Conservation (phyloP, 129 eudicot genomes). For the Escallonia herrerae region DNA sequence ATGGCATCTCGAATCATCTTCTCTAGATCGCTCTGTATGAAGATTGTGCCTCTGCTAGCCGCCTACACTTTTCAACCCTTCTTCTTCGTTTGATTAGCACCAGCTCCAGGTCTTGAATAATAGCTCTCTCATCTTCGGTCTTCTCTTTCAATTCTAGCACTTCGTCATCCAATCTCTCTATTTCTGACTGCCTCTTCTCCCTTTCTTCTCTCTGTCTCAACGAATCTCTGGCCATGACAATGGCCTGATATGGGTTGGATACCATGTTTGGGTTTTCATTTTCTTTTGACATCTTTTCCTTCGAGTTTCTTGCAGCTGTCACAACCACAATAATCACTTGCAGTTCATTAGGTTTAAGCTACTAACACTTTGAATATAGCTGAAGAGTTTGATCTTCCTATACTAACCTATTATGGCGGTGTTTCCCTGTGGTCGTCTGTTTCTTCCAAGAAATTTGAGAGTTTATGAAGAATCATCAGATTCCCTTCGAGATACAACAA, state of each 20-base stretch:
- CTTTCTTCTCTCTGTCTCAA: constrained; percentile 75
- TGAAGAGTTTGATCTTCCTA: background rate
- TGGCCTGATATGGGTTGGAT: constrained; percentile 74
- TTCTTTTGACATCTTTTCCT: constrained; percentile 47
- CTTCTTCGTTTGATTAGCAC: constrained; percentile 59
- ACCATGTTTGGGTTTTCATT: constrained; percentile 61
- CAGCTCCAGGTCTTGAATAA: constrained; percentile 73
- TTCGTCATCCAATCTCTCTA: constrained; percentile 66
- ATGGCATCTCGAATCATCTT: constrained; percentile 96
- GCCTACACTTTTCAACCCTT: constrained; percentile 78
- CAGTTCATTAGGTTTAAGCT: background rate
- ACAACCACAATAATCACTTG: constrained; percentile 3
- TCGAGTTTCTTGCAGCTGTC: constrained; percentile 57
- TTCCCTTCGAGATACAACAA: constrained; percentile 71
- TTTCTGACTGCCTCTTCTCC: constrained; percentile 59
- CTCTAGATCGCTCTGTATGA: constrained; percentile 79
- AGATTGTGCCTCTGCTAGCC: constrained; percentile 91
- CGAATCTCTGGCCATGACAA: constrained; percentile 81
- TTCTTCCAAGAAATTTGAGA: constrained; percentile 44
- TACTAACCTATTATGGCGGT: constrained; percentile 51
- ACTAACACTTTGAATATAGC: background rate
- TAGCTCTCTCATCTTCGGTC: constrained; percentile 69
- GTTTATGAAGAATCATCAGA: constrained; percentile 43
- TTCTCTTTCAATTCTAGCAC: constrained; percentile 50
- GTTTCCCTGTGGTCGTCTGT: constrained; percentile 47